phyloP scores from a whole-genome alignment of 371 early-diverging fungal genomes.

The Lichtheimia corymbifera region DNA sequence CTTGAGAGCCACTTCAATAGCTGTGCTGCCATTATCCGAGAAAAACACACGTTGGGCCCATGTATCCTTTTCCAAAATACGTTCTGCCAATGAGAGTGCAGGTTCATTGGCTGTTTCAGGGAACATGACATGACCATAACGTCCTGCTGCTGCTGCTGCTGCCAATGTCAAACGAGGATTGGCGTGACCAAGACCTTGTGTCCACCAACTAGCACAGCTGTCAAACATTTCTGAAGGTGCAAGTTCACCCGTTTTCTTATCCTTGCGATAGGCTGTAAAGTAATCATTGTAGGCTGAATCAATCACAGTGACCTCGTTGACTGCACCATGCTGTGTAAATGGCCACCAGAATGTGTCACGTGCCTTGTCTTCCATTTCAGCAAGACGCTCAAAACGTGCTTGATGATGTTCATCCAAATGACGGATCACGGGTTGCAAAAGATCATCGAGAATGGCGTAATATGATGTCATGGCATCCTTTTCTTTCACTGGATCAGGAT shows the following conservation, averaged over 20 bases:
- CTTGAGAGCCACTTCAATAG: constrained; percentile 83
- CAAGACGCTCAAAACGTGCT: constrained; percentile 57
- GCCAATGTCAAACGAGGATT: constrained; percentile 62
- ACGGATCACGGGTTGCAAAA: constrained; percentile 47
- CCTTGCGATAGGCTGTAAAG: constrained; percentile 52
- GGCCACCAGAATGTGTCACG: constrained; percentile 79
- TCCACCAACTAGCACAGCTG: constrained; percentile 87
- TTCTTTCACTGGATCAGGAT: constrained; percentile 48
- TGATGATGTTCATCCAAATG: constrained; percentile 53
- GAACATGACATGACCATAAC: constrained; percentile 86
- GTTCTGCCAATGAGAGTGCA: constrained; percentile 65
- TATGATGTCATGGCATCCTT: constrained; percentile 57
- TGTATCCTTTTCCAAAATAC: constrained; percentile 61
- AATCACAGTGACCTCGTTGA: constrained; percentile 71
- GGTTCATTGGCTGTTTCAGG: constrained; percentile 81
- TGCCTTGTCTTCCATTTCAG: constrained; percentile 59
- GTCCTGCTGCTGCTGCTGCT: constrained; percentile 72
- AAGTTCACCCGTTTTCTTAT: constrained; percentile 10
- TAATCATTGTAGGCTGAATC: constrained; percentile 78
- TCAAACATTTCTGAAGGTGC: constrained; percentile 63
- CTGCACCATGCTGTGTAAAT: constrained; percentile 76
- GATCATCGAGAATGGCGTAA: constrained; percentile 54
- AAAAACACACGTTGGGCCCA: constrained; percentile 79
- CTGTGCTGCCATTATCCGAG: constrained; percentile 82
- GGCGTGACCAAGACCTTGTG: constrained; percentile 81